Percentiles rank a stretch among this genome's conserved stretches.
Evolutionary conservation across 2,329 filamentous ascomycete genomes (phyloP).

Genomic region (Arthrocladium fulminans): DNA sequence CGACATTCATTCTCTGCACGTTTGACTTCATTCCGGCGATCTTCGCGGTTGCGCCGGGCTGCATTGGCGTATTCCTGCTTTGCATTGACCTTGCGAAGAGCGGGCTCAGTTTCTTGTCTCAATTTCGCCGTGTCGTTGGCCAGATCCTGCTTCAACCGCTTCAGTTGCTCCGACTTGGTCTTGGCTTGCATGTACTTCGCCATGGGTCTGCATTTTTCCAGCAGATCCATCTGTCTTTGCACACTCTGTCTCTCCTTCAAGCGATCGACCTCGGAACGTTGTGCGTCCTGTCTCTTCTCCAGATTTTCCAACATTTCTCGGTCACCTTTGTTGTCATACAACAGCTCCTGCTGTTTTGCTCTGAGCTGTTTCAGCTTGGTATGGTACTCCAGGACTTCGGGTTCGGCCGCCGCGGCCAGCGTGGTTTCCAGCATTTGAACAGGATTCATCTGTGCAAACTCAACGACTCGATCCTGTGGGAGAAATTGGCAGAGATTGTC

Average conservation of each 20-base stretch:
- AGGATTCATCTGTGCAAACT: constrained; percentile 77
- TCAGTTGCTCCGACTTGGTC: constrained; percentile 43
- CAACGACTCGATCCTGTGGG: constrained; percentile 88
- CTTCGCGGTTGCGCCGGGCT: constrained; percentile 20
- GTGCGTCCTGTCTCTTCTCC: constrained; percentile 62
- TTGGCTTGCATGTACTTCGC: constrained; percentile 55
- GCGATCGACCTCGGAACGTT: constrained; percentile 75
- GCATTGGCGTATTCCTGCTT: constrained; percentile 58
- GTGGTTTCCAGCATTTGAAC: constrained; percentile 78
- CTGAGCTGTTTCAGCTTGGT: constrained; percentile 62
- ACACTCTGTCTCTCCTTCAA: constrained; percentile 66
- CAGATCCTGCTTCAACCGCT: constrained; percentile 46
- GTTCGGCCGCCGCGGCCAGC: constrained; percentile 74
- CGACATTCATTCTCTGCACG: constrained; percentile 33
- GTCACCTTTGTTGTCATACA: constrained; percentile 50
- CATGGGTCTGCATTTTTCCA: constrained; percentile 58
- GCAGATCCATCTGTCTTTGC: constrained; percentile 52
- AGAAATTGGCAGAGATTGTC: constrained; percentile 97
- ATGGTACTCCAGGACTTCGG: constrained; percentile 73
- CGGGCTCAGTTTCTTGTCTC: constrained; percentile 55
- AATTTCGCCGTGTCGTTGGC: constrained; percentile 51
- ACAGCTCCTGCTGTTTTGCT: constrained; percentile 56
- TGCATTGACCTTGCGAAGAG: constrained; percentile 56
- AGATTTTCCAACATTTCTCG: constrained; percentile 56
- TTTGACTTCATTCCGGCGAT: constrained; percentile 46